These are phyloP conservation scores for Maudiozyma humilis DNA, from an alignment of 1,139 yeast species.

Conservation along the genomic window DNA sequence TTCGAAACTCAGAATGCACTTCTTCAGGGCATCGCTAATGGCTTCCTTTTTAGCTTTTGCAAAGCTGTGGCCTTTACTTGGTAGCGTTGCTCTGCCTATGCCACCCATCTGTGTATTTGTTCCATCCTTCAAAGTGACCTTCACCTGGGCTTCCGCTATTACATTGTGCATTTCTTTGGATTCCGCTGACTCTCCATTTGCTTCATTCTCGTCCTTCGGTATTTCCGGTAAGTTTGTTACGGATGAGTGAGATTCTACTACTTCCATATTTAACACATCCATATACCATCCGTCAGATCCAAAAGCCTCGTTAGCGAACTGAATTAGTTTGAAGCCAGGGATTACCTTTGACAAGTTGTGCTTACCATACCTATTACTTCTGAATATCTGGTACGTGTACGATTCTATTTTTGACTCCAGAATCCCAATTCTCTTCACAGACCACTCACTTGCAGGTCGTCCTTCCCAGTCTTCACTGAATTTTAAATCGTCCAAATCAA, in stretches of 20 bases:
- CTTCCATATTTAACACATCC: constrained; percentile 23
- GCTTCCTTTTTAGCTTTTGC: constrained; percentile 29
- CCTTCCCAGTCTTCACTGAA: constrained; percentile 24
- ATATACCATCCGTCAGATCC: constrained; percentile 31
- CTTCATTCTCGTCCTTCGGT: background rate
- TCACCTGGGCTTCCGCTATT: constrained; percentile 27
- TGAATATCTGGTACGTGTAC: constrained; percentile 24
- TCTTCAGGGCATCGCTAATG: constrained; percentile 26
- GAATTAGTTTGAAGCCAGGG: constrained; percentile 26
- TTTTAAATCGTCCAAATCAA: constrained; percentile 19
- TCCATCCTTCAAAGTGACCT: constrained; percentile 27
- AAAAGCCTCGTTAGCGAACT: constrained; percentile 28
- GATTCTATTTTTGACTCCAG: constrained; percentile 26
- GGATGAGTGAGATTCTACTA: constrained; percentile 14
- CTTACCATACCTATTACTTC: constrained; percentile 25
- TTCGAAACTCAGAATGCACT: constrained; percentile 26
- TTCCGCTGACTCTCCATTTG: background rate
- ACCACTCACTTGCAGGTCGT: constrained; percentile 30
- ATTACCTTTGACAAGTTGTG: constrained; percentile 25
- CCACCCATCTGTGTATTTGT: constrained; percentile 27
- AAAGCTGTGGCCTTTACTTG: constrained; percentile 24
- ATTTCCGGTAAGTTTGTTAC: constrained; percentile 7
- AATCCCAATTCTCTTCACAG: constrained; percentile 24
- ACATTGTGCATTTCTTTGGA: constrained; percentile 16
- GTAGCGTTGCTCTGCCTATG: constrained; percentile 21